Evolutionary conservation across 176 grass and related monocot species (phyloP), one percentile per base, ranked within the genome.

Genomic region (Rhynchospora tenuis): DNA sequence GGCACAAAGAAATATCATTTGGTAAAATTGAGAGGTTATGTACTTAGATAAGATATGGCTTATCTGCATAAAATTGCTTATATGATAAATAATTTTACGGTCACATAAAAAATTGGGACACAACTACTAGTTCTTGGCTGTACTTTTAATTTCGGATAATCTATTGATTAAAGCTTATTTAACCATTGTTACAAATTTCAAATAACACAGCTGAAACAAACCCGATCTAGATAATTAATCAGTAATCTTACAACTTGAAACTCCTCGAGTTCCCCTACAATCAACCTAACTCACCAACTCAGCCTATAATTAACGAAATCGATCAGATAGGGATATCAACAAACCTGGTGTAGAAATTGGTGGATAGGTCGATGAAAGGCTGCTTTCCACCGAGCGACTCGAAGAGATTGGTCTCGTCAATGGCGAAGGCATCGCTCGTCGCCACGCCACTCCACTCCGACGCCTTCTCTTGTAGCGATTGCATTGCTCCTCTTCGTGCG

Each of bases 301-400:
- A 43, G 0, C 17, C 17, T 2, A 46, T 23, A 46, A n/a, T n/a
- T n/a, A n/a, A 42, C 33, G 4, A 64, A 59, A 64, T 45, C 29
- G 6, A 81, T 48, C 33, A 58, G 31, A 57, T 8, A 57, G 8
- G 38, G 15, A 55, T 6, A 16, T 7, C 62, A 42, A 7, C 1
- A 15, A 56, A 94, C 91, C 93, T 99, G 59, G 86, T 93, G 91
- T 99, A 99, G 91, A 99, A 99, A 62, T 95, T 93, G 70, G 96
- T 99, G 68, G 91, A 99, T 51, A 99, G 92, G 50, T 99, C 88
- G 57, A 98, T 70, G 68, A 98, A 98, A 28, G 92, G 90, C 92
- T 94, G 90, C 84, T 86, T 90, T 57, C 92, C 96, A 60, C 96
- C 96, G 31, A 99, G 93, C 80, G 88, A 62, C 80, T 93, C 58